A percentile compares a stretch with the other conserved stretches of the same genome.
These are phyloP conservation scores for Alternaria ethzedia DNA, from an alignment of 2,329 filamentous ascomycete species.

Conservation along the genomic window DNA sequence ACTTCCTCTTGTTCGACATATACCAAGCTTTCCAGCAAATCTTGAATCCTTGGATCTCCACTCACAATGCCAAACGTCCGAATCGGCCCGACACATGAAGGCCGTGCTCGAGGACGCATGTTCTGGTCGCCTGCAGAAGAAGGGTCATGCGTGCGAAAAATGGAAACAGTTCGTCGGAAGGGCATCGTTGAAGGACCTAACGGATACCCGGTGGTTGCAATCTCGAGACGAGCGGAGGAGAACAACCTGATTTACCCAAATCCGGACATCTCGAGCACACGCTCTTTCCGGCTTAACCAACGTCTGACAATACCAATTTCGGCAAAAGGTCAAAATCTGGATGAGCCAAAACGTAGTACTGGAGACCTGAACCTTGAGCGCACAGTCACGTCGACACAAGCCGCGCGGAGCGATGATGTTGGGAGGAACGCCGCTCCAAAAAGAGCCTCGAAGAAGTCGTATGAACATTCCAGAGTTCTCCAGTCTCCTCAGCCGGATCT, in stretches of 20 bases:
- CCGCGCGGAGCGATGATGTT: background rate
- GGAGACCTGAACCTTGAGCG: conserved; percentile 21
- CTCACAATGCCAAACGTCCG: conserved; percentile 20
- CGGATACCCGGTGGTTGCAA: conserved; percentile 42
- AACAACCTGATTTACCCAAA: conserved; percentile 31
- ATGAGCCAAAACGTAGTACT: conserved; percentile 33
- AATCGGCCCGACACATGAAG: conserved; percentile 16
- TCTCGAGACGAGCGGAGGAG: conserved; percentile 39
- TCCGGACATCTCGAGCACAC: conserved; percentile 23
- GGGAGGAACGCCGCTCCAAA: background rate
- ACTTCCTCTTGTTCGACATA: background rate
- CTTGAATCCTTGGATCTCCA: background rate
- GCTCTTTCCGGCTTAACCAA: conserved; percentile 29
- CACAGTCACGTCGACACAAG: background rate
- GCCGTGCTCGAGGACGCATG: conserved; percentile 34
- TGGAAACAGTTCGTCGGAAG: conserved; percentile 39
- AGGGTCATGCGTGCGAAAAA: conserved; percentile 33
- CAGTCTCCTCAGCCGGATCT: conserved; percentile 7
- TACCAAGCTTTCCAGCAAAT: conserved; percentile 4
- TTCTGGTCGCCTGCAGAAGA: conserved; percentile 42
- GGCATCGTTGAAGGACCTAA: conserved; percentile 42
- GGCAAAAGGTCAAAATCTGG: conserved; percentile 34
- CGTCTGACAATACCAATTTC: conserved; percentile 35
- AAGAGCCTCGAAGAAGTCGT: background rate
- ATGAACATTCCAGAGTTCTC: background rate